Evolutionary conservation across 169 alveolate genomes (phyloP).

Genomic region (Plasmodium malariae): DNA sequence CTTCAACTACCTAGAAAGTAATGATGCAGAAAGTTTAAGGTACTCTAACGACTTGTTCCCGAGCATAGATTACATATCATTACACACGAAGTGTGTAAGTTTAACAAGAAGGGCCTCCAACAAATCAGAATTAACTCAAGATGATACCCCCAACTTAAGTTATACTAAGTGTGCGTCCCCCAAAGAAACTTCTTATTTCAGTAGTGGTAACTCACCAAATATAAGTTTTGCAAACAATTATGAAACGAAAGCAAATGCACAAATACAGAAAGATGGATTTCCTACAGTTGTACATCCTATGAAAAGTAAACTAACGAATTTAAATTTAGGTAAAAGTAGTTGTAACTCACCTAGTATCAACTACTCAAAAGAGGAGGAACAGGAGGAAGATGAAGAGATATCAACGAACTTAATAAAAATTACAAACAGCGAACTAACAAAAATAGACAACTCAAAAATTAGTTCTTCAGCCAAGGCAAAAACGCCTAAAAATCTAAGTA

Average conservation of each 20-base stretch:
- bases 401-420: not conserved
- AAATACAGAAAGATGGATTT: no score
- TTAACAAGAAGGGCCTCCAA: not conserved
- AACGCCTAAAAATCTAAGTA: constrained; percentile 24
- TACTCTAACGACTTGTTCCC: not conserved
- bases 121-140: not conserved
- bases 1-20: not conserved
- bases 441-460: not conserved
- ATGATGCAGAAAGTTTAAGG: not conserved
- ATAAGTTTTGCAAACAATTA: no score
- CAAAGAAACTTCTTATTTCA: not conserved
- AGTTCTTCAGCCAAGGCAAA: not conserved
- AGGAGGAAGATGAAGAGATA: no score
- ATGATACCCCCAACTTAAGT: not conserved
- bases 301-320: not conserved
- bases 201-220: not conserved
- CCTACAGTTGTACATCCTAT: not conserved
- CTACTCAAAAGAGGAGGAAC: not conserved
- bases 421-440: not conserved
- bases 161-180: not conserved
- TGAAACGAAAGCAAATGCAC: no score
- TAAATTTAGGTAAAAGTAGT: not conserved
- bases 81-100: not conserved
- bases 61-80: not conserved
- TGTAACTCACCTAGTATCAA: not conserved